These are phyloP conservation scores for Artemisia tridentata DNA, from an alignment of 129 eudicot genomes.

Conservation along the genomic window DNA sequence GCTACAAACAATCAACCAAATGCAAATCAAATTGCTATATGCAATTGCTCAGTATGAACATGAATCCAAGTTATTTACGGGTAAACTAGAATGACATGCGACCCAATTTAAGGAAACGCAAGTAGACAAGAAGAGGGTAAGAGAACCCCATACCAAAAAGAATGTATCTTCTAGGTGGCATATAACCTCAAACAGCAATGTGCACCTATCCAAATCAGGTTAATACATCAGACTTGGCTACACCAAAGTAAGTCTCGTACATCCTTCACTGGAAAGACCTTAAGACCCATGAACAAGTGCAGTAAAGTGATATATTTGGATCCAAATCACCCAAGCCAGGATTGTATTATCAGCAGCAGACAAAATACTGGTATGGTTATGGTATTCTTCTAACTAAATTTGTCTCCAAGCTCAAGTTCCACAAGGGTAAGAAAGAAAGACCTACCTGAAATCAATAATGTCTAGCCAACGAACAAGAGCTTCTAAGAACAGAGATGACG, in stretches of 20 bases:
- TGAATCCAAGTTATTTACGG: conserved; percentile 1
- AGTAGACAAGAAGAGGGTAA: conserved; percentile 7
- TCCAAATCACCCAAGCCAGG: conserved; percentile 12
- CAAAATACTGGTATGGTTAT: conserved; percentile 26
- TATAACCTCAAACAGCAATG: conserved; percentile 19
- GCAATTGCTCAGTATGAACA: conserved; percentile 4
- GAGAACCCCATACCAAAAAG: conserved; percentile 21
- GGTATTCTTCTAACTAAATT: conserved; percentile 33
- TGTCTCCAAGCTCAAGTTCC: conserved; percentile 19
- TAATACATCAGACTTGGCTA: conserved; percentile 5
- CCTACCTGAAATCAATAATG: conserved; percentile 30
- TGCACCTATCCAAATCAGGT: conserved; percentile 26
- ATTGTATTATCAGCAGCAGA: conserved; percentile 40
- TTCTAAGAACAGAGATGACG: conserved; percentile 37
- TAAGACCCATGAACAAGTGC: conserved; percentile 18
- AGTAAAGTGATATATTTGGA: conserved; percentile 24
- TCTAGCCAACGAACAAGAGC: conserved; percentile 40
- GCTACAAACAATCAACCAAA: background rate
- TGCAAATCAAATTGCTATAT: background rate
- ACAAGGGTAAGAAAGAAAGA: conserved; percentile 8
- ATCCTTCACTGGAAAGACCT: conserved; percentile 15
- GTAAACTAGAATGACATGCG: conserved; percentile 2
- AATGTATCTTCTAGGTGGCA: conserved; percentile 31
- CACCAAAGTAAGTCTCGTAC: conserved; percentile 12
- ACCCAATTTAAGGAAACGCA: background rate